Evolutionary conservation across 2,329 filamentous ascomycete species (phyloP).

Genomic region (Diaporthe batatas): DNA sequence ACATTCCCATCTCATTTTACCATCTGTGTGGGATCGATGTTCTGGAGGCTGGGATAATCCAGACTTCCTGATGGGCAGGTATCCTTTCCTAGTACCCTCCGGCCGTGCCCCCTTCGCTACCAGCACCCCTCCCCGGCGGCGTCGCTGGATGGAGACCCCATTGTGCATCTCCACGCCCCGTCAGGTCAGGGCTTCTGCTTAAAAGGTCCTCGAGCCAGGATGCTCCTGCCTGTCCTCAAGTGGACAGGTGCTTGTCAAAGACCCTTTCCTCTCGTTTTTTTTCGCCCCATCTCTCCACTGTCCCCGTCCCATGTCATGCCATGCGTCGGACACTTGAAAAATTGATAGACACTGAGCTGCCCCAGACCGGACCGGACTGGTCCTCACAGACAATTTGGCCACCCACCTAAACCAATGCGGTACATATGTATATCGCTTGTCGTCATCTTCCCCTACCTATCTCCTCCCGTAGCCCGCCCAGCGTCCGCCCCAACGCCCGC

Average conservation of each 20-base stretch:
- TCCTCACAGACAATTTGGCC: slow-evolving; percentile 39
- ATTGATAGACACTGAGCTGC: slow-evolving; percentile 33
- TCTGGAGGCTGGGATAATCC: slow-evolving; percentile 35
- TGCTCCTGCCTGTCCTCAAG: slow-evolving; percentile 27
- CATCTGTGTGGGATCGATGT: slow-evolving; percentile 40
- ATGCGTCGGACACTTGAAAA: slow-evolving; percentile 35
- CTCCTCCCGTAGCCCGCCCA: slow-evolving; percentile 30
- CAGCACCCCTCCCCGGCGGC: slow-evolving; percentile 36
- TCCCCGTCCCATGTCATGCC: slow-evolving; percentile 37
- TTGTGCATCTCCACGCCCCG: slow-evolving; percentile 35
- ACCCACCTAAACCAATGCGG: slow-evolving; percentile 33
- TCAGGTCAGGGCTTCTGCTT: slow-evolving; percentile 37
- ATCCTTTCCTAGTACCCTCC: slow-evolving; percentile 18
- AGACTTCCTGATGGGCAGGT: slow-evolving; percentile 22
- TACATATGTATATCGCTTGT: slow-evolving; percentile 37
- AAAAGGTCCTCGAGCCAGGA: slow-evolving; percentile 33
- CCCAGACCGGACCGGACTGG: slow-evolving; percentile 32
- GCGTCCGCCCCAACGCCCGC: slow-evolving; percentile 13
- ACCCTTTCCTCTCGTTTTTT: slow-evolving; percentile 1
- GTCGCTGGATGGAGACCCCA: slow-evolving; percentile 32
- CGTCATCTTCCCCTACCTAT: slow-evolving; percentile 37
- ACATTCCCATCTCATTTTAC: slow-evolving; percentile 41
- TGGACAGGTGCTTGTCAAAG: slow-evolving; percentile 17
- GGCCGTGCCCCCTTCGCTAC: slow-evolving; percentile 15
- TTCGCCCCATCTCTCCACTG: slow-evolving; percentile 41